Conservation (phyloP, 2,329 filamentous ascomycete genomes). For the Xylaria polymorpha region DNA sequence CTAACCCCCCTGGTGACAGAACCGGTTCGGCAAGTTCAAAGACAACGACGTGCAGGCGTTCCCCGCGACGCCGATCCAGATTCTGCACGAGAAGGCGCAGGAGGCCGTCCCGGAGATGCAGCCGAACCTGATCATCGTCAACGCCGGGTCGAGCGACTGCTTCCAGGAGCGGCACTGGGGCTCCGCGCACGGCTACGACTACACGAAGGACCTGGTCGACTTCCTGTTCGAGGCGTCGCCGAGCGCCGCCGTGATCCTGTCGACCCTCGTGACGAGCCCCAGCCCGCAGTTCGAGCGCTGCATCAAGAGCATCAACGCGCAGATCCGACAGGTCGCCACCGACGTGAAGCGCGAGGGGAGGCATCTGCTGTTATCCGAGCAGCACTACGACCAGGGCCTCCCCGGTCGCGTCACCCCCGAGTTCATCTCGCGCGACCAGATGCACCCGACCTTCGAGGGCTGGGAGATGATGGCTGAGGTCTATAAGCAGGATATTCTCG, state of each 20-base stretch:
- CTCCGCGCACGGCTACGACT: conserved; percentile 42
- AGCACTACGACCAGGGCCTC: conserved; percentile 47
- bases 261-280: conserved; percentile 46
- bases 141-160: conserved; percentile 48
- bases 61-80: conserved; percentile 45
- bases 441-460: conserved; percentile 40
- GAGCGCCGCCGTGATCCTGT: conserved; percentile 44
- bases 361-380: conserved; percentile 44
- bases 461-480: conserved; percentile 42
- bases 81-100: conserved; percentile 43
- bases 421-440: conserved; percentile 41
- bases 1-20: conserved; percentile 28
- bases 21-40: conserved; percentile 44
- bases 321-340: conserved; percentile 47
- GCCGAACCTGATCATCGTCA: conserved; percentile 47
- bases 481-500: conserved; percentile 39
- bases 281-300: conserved; percentile 43
- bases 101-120: conserved; percentile 44
- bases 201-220: conserved; percentile 45
- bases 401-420: conserved; percentile 41
- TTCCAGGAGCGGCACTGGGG: conserved; percentile 46
- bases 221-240: conserved; percentile 46
- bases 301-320: conserved; percentile 48
- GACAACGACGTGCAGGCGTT: conserved; percentile 49
- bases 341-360: conserved; percentile 45